phyloP scores from a whole-genome alignment of 257 asterid genomes.

The Fraxinus excelsior region DNA sequence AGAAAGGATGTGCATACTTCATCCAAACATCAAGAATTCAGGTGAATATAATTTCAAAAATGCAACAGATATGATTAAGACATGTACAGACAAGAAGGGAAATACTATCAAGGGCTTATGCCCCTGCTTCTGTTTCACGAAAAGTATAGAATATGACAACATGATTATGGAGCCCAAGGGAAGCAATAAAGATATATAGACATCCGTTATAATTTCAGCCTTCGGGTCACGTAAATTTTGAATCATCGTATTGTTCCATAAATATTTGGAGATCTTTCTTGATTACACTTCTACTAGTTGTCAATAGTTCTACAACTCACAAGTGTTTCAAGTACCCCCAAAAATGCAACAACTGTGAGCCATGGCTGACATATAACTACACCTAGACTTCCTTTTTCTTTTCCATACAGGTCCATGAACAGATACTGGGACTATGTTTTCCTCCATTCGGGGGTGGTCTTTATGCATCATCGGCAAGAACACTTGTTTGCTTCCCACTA shows the following conservation, averaged over 20 bases:
- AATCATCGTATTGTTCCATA: not conserved
- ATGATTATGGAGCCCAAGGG: conserved; percentile 5
- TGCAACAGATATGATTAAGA: not conserved
- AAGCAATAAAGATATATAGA: conserved; percentile 11
- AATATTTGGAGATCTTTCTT: not conserved
- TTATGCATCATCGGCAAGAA: not conserved
- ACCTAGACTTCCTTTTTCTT: not conserved
- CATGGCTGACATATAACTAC: not conserved
- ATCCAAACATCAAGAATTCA: conserved; percentile 19
- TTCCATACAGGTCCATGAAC: not conserved
- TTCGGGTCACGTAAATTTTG: not conserved
- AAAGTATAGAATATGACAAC: not conserved
- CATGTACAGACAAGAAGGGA: not conserved
- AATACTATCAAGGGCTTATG: not conserved
- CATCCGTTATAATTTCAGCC: conserved; percentile 18
- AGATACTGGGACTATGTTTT: not conserved
- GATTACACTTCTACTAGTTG: not conserved
- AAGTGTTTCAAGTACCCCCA: not conserved
- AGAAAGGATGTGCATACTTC: conserved; percentile 4
- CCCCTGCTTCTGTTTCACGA: conserved; percentile 2
- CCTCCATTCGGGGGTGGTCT: not conserved
- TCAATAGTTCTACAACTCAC: not conserved
- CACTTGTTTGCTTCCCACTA: not conserved
- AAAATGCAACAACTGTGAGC: not conserved
- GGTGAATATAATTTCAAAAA: conserved; percentile 10